These are phyloP conservation scores for Alopecurus myosuroides DNA, from an alignment of 176 grass and related monocot species.

Conservation along the genomic window DNA sequence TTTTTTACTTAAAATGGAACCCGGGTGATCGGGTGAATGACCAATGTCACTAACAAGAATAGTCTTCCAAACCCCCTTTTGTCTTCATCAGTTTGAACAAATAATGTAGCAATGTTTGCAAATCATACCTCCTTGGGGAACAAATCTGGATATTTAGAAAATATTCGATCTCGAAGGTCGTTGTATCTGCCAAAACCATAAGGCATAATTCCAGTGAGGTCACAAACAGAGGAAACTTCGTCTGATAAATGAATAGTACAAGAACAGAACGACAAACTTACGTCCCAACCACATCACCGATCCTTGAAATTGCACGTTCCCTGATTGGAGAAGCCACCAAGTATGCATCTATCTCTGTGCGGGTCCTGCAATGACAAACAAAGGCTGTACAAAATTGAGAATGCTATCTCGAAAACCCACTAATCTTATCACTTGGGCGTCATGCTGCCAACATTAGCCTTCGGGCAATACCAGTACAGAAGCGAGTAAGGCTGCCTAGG, in stretches of 20 bases:
- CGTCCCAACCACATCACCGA: conserved; percentile 83
- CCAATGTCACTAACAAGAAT: not conserved
- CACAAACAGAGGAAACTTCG: not conserved
- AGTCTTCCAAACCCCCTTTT: not conserved
- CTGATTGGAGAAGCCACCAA: conserved; percentile 82
- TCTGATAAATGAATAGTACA: not conserved
- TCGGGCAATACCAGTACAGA: conserved; percentile 71
- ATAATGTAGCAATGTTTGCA: not conserved
- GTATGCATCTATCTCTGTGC: conserved; percentile 73
- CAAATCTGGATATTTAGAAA: conserved; percentile 85
- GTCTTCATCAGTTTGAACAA: not conserved
- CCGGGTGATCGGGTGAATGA: not conserved
- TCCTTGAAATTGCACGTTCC: conserved; percentile 89
- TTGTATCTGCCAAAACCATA: conserved; percentile 64
- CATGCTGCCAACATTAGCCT: not conserved
- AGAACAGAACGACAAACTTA: conserved; percentile 32
- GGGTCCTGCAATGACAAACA: conserved; percentile 74
- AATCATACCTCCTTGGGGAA: conserved; percentile 84
- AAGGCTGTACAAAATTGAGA: conserved; percentile 65
- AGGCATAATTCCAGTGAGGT: conserved; percentile 1
- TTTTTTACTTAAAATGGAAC: not conserved
- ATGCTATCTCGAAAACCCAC: conserved; percentile 29
- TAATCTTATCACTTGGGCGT: not conserved
- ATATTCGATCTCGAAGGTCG: conserved; percentile 78
- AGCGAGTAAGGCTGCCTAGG: conserved; percentile 96